These are phyloP conservation scores for Penicillium bialowiezense DNA, from an alignment of 495 filamentous ascomycete genomes.

Conservation along the genomic window DNA sequence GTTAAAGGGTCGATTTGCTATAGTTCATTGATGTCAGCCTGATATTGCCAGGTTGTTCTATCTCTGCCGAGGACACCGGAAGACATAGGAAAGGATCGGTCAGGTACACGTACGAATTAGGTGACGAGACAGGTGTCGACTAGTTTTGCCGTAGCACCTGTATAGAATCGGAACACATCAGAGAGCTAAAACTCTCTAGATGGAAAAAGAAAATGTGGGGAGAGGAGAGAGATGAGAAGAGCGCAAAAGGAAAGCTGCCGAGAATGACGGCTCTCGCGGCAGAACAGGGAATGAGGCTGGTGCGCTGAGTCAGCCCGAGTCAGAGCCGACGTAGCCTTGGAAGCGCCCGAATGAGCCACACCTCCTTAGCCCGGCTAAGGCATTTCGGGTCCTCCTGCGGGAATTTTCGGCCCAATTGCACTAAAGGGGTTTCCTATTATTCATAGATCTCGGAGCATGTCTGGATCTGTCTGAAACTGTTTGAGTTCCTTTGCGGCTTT, in stretches of 20 bases:
- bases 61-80: slow-evolving; percentile 27
- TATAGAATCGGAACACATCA: slow-evolving; percentile 43
- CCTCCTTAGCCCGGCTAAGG: slow-evolving; percentile 20
- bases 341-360: slow-evolving; percentile 10
- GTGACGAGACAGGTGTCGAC: slow-evolving; percentile 41
- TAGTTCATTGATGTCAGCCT: slow-evolving; percentile 13
- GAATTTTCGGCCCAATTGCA: slow-evolving; percentile 27
- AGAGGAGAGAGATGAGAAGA: slow-evolving; percentile 12
- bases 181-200: slow-evolving; percentile 40
- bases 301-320: slow-evolving; percentile 27
- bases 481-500: too few species aligned
- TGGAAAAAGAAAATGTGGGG: slow-evolving; percentile 16
- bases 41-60: slow-evolving; percentile 22
- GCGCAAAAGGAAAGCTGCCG: slow-evolving; percentile 16
- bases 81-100: slow-evolving; percentile 35
- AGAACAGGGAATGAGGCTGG: slow-evolving; percentile 16
- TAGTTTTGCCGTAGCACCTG: slow-evolving; percentile 48
- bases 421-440: slow-evolving; percentile 13
- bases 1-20: slow-evolving; percentile 11
- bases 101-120: slow-evolving; percentile 16
- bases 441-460: background rate
- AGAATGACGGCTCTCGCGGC: slow-evolving; percentile 20
- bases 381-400: slow-evolving; percentile 20
- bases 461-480: too few species aligned
- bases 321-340: slow-evolving; percentile 14